Evolutionary conservation across 169 alveolate species (phyloP).

Genomic region (Cryptosporidium felis): DNA sequence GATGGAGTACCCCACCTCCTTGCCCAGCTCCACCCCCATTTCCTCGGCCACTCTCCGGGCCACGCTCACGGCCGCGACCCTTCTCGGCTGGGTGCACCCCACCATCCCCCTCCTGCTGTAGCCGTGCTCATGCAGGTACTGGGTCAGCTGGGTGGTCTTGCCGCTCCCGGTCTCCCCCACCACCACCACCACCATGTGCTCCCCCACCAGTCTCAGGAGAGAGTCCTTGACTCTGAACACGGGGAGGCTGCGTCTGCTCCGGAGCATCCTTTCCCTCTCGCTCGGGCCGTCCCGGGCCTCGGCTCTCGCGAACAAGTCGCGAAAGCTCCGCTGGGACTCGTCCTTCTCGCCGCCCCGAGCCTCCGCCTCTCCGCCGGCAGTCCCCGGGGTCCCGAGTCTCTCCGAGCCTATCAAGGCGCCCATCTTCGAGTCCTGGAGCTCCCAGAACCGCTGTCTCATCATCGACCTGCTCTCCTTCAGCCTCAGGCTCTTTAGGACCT

Average conservation of each 20-base stretch:
- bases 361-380: conserved; percentile 16
- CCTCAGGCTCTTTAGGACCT: conserved; percentile 87
- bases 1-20: conserved; percentile 97
- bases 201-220: conserved; percentile 79
- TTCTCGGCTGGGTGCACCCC: conserved; percentile 99
- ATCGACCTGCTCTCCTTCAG: conserved; percentile 90
- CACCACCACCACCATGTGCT: conserved; percentile 93
- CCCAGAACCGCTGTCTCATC: conserved; percentile 94
- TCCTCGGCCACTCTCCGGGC: conserved; percentile 99
- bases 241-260: conserved; percentile 79
- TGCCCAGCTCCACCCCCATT: conserved; percentile 94
- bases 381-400: conserved; percentile 14
- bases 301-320: conserved; percentile 26
- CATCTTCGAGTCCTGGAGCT: conserved; percentile 89
- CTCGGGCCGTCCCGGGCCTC: background rate
- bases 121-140: conserved; percentile 95
- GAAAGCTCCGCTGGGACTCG: background rate
- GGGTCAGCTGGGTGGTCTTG: conserved; percentile 97
- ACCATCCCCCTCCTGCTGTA: conserved; percentile 90
- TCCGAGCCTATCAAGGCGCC: conserved; percentile 84
- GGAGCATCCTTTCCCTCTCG: background rate
- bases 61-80: conserved; percentile 99
- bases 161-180: conserved; percentile 99
- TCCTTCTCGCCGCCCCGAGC: background rate
- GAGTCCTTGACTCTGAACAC: conserved; percentile 81